These are phyloP conservation scores for Kluyveromyces marxianus DNA, from an alignment of 1,139 yeast genomes.

Conservation along the genomic window DNA sequence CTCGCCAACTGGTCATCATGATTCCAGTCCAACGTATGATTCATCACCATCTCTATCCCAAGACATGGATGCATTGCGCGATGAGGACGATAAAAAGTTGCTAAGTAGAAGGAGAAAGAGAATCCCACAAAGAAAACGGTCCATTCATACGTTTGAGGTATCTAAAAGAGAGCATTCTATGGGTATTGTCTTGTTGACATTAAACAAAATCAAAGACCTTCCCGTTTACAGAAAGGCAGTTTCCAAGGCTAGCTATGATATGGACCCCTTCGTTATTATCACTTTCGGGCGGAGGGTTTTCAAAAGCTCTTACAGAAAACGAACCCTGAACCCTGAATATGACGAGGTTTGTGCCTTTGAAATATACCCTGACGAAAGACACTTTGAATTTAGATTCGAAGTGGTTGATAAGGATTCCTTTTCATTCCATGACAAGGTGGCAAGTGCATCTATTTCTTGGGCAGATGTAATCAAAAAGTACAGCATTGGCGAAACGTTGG, in stretches of 20 bases:
- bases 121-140: slow-evolving; percentile 12
- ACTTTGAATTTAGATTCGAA: slow-evolving; percentile 58
- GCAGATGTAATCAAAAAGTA: slow-evolving; percentile 36
- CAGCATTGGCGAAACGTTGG: slow-evolving; percentile 5
- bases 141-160: slow-evolving; percentile 18
- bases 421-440: slow-evolving; percentile 78
- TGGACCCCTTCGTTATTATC: slow-evolving; percentile 94
- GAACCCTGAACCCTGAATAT: slow-evolving; percentile 74
- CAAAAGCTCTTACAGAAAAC: slow-evolving; percentile 80
- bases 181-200: slow-evolving; percentile 74
- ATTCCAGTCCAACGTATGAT: background rate
- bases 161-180: slow-evolving; percentile 26
- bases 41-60: slow-evolving; percentile 2
- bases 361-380: slow-evolving; percentile 55
- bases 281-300: slow-evolving; percentile 86
- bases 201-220: slow-evolving; percentile 60
- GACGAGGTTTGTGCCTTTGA: slow-evolving; percentile 79
- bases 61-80: slow-evolving; percentile 4
- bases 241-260: slow-evolving; percentile 66
- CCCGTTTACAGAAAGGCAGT: slow-evolving; percentile 60
- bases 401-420: slow-evolving; percentile 80
- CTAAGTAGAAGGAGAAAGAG: slow-evolving; percentile 8
- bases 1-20: background rate
- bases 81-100: slow-evolving; percentile 9
- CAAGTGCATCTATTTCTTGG: slow-evolving; percentile 49